Conservation (phyloP, 2,329 filamentous ascomycete genomes). For the Talaromyces pinophilus region DNA sequence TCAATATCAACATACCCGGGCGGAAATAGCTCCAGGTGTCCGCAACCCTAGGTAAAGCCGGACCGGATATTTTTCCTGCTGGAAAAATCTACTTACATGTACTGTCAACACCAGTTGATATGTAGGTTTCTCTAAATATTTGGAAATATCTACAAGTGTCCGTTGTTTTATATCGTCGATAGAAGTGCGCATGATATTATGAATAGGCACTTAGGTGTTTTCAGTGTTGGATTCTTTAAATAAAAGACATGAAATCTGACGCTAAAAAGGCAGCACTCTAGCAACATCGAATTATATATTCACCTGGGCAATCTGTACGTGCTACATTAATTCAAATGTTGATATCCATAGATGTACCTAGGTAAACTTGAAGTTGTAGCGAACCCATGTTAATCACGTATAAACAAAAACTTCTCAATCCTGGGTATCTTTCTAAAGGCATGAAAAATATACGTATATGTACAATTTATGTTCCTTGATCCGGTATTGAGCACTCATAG, state of each 20-base stretch:
- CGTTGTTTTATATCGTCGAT: too few species aligned
- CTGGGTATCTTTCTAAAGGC: neutral
- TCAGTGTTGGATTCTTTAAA: too few species aligned
- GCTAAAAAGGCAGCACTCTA: neutral
- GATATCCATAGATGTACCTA: too few species aligned
- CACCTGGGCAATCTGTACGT: too few species aligned
- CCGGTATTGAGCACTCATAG: neutral
- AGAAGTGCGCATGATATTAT: too few species aligned
- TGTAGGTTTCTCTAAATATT: too few species aligned
- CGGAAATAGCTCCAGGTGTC: neutral
- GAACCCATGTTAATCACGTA: too few species aligned
- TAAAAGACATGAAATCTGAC: neutral
- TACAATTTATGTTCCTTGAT: neutral
- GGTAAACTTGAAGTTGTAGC: too few species aligned
- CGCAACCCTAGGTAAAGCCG: neutral
- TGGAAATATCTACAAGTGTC: neutral
- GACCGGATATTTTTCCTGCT: constrained; percentile 14
- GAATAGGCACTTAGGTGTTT: too few species aligned
- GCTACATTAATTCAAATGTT: too few species aligned
- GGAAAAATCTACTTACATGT: neutral
- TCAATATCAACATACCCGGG: neutral
- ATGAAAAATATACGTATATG: neutral
- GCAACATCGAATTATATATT: too few species aligned
- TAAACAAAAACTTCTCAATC: neutral
- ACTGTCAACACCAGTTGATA: too few species aligned